Evolutionary conservation across 139 green algal genomes (phyloP), one percentile per base, ranked within the genome.

Genomic region (Prasinococcaceae sp.): DNA sequence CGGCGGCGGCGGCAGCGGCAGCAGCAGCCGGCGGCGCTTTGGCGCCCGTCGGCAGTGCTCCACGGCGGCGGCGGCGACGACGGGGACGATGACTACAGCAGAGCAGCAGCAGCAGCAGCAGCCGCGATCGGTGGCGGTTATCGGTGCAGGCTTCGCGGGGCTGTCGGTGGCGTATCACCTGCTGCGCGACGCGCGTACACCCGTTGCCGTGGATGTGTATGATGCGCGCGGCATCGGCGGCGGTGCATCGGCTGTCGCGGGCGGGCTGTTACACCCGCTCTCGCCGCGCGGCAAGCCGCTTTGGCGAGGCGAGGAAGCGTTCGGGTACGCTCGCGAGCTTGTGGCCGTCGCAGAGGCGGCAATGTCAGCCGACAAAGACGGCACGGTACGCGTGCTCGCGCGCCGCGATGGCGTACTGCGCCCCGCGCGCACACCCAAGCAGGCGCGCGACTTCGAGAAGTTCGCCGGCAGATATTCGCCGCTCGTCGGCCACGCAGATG

Each of bases 241-340:
- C 1, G 87, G 86, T 16, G 86, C 79, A 5, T 92, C 81, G 2
- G 82, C 83, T 14, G 80, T 81, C 1, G 84, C 87, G 16, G 87
- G 84, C 1, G 87, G 87, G 0, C 69, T 96, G 32, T 65, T 96
- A 52, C 87, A 96, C 50, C 81, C 84, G 6, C 90, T 80, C 63
- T 76, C 68, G 4, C 77, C 80, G 0, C 62, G 62, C 0, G 85
- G 81, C 43, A 86, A 86, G 74, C 70, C 83, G 5, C 23, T 56
- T 17, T 59, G 53, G 42, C 32, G 28, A 20, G 65, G 47, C 33
- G 33, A 37, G 33, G 53, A 70, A 12, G 25, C 35, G 30, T 40
- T 49, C 44, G 16, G 23, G 3, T 23, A 4, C 24, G 50, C 56
- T 25, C 25, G 33, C 12, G 28, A 62, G 27, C 46, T 70, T 3